These are phyloP conservation scores for Citrus unshiu DNA, from an alignment of 345 rosid genomes.

Conservation along the genomic window DNA sequence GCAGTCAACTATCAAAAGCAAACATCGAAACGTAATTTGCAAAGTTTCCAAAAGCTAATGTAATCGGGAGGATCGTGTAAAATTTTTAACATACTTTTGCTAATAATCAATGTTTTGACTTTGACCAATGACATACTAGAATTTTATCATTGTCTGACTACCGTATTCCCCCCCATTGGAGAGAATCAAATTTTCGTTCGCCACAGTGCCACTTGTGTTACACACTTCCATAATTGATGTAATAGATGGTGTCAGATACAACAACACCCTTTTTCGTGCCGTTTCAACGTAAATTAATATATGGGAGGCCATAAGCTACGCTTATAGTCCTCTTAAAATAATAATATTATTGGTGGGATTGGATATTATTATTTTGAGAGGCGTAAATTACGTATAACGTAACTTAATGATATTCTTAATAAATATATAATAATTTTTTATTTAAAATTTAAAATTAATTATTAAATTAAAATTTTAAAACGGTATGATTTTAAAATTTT, in stretches of 20 bases:
- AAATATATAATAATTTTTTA: too few species aligned
- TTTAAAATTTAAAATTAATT: too few species aligned
- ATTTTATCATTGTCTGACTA: neutral
- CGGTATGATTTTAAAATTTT: accelerated
- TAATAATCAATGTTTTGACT: neutral
- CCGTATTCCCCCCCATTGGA: neutral
- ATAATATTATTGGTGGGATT: too few species aligned
- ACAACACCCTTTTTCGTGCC: neutral
- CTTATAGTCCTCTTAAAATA: too few species aligned
- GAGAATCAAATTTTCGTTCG: neutral
- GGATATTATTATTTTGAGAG: too few species aligned
- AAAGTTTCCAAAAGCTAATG: neutral
- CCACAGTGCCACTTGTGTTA: neutral
- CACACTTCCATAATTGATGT: neutral
- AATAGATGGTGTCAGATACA: neutral
- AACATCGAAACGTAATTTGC: neutral
- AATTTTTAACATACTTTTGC: too few species aligned
- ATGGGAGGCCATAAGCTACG: too few species aligned
- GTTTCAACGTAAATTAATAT: neutral
- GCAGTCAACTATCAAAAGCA: neutral
- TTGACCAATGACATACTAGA: neutral
- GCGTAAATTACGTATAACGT: accelerated
- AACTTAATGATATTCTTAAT: too few species aligned
- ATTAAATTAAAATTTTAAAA: too few species aligned
- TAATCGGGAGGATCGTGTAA: neutral